Base-by-base conservation (phyloP, 352 stramenopile species). In the Pythium rhizo-oryzae region DNA sequence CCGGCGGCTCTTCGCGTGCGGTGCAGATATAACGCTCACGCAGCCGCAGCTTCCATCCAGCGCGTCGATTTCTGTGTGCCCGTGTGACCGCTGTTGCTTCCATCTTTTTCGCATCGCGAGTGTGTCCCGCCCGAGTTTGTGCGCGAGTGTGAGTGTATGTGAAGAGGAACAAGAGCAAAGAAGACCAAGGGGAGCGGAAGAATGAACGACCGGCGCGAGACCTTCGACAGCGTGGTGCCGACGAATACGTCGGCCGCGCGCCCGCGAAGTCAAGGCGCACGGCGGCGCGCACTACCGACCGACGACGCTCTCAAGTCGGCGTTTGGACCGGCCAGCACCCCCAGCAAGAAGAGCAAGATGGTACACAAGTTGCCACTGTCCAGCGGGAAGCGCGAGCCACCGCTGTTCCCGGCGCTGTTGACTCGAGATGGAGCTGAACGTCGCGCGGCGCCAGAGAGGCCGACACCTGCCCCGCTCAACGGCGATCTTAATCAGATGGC, bases 341-440 rank as follows among this genome's bases (percentile, higher is more conserved):
- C 28, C 8, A 66, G 8, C 43, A 72, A 68, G 44, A 76, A 60
- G 53, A 59, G 35, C 23, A 62, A 28, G n/a, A 54, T 52, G 21
- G 35, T 16, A 35, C 35, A 19, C 52, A 62, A 39, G 25, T 9
- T 19, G 46, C 58, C 41, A 55, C 39, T 21, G 53, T 18, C 59
- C 33, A 64, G n/a, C 55, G 41, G 21, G 30, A 46, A 15, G 11
- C 54, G 13, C 25, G 55, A 56, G 41, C 56, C 52, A 41, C 12
- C 25, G 19, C 37, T 52, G 4, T 57, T 65, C 25, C 58, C 46
- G 44, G n/a, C 30, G 15, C 41, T 61, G n/a, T 37, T 13, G 19
- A 37, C 33, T 30, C 47, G 59, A 55, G 35, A 8, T 15, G 11
- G 25, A 7, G 25, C 24, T 5, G 30, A 55, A 23, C 13, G 41